Conservation (phyloP, 1,284 basidiomycete genomes). For the Austroboletus olivaceoglutinosus region DNA sequence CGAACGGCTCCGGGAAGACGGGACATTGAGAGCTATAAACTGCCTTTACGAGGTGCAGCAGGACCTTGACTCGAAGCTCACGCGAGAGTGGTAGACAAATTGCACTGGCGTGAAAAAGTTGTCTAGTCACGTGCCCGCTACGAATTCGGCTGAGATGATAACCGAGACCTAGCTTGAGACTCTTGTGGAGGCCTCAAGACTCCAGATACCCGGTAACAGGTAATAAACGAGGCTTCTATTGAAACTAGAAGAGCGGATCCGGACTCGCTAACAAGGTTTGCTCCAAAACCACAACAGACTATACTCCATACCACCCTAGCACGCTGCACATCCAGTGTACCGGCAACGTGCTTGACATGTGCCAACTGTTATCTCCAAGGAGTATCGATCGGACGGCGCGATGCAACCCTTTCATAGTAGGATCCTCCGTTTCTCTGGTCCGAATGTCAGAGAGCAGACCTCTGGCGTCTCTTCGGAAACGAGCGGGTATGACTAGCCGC, state of each 20-base stretch:
- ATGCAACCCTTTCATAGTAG: background rate
- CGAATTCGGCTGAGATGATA: background rate
- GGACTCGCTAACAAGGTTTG: constrained; percentile 7
- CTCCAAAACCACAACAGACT: background rate
- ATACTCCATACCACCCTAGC: background rate
- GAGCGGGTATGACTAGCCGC: background rate
- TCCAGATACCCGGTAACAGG: constrained; percentile 4
- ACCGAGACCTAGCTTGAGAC: background rate
- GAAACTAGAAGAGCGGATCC: background rate
- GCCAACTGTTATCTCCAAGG: constrained; percentile 15
- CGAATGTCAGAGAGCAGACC: background rate
- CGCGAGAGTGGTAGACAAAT: constrained; percentile 6
- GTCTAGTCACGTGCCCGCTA: constrained; percentile 19
- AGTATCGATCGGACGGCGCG: constrained; percentile 2
- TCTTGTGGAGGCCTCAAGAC: background rate
- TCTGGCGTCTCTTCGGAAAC: background rate
- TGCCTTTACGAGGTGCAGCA: background rate
- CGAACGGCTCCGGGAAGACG: constrained; percentile 17
- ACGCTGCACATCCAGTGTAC: constrained; percentile 4
- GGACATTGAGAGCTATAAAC: constrained; percentile 16
- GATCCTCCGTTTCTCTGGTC: constrained; percentile 2
- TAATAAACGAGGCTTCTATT: background rate
- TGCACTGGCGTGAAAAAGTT: constrained; percentile 6
- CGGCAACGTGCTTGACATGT: constrained; percentile 18
- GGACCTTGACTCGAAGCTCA: constrained; percentile 5